Evolutionary conservation across 1,139 yeast genomes (phyloP).

Genomic region (Candida freyschussii): DNA sequence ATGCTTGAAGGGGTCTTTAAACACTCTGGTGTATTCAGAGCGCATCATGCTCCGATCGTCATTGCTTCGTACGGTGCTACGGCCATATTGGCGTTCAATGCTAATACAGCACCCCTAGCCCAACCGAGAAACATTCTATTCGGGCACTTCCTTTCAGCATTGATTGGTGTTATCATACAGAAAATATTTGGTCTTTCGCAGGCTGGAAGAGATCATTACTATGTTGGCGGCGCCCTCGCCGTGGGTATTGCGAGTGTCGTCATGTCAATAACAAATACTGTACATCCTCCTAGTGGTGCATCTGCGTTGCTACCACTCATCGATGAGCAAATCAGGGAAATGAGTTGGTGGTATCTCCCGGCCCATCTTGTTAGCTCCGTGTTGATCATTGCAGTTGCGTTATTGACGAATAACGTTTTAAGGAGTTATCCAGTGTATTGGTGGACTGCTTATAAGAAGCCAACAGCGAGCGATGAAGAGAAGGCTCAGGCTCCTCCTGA

Average conservation of each 20-base stretch:
- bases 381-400: conserved; percentile 48
- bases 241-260: conserved; percentile 52
- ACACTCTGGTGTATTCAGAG: conserved; percentile 40
- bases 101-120: conserved; percentile 53
- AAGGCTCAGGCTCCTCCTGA: conserved; percentile 1
- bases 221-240: conserved; percentile 59
- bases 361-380: conserved; percentile 49
- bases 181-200: conserved; percentile 46
- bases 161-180: conserved; percentile 51
- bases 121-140: conserved; percentile 59
- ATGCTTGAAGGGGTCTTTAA: conserved; percentile 48
- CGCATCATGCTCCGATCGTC: conserved; percentile 47
- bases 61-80: conserved; percentile 66
- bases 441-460: conserved; percentile 45
- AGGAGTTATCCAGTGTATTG: conserved; percentile 56
- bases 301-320: conserved; percentile 58
- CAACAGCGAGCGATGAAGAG: conserved; percentile 8
- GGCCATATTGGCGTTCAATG: conserved; percentile 58
- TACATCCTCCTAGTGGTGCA: conserved; percentile 77
- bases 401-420: conserved; percentile 51
- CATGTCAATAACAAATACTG: conserved; percentile 55
- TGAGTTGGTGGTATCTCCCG: conserved; percentile 71
- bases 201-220: conserved; percentile 41
- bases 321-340: conserved; percentile 39
- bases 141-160: conserved; percentile 52